These are phyloP conservation scores for Trichoderma endophyticum DNA, from an alignment of 2,329 filamentous ascomycete species.

Conservation along the genomic window DNA sequence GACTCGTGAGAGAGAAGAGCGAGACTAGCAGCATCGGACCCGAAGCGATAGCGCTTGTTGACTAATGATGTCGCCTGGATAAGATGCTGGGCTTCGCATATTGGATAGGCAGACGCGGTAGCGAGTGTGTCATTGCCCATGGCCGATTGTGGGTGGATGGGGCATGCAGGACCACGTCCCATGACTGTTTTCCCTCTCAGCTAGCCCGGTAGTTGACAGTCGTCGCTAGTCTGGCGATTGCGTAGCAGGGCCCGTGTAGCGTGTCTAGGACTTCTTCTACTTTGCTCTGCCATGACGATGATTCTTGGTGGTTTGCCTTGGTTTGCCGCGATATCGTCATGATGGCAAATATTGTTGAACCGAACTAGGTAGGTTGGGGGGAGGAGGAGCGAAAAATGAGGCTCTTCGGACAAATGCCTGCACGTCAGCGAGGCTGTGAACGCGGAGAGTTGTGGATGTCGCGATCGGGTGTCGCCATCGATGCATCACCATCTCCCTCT, in stretches of 20 bases:
- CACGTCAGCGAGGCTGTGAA: slow-evolving; percentile 15
- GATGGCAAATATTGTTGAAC: neutral
- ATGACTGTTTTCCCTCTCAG: slow-evolving; percentile 10
- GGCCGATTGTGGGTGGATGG: neutral
- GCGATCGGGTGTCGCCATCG: slow-evolving; percentile 7
- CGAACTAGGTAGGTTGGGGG: neutral
- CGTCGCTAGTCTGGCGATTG: neutral
- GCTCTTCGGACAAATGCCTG: slow-evolving; percentile 6
- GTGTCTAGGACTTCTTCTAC: slow-evolving; percentile 1
- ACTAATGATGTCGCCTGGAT: neutral
- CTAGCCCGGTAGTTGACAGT: slow-evolving; percentile 2
- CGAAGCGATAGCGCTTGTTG: slow-evolving; percentile 12
- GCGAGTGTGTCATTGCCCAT: slow-evolving; percentile 6
- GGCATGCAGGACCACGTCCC: slow-evolving; percentile 7
- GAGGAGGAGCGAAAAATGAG: neutral
- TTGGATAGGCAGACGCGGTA: slow-evolving; percentile 12
- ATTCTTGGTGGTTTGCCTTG: neutral
- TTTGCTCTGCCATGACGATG: neutral
- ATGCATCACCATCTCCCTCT: neutral
- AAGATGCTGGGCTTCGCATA: neutral
- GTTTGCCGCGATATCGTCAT: slow-evolving; percentile 7
- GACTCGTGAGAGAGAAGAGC: slow-evolving; percentile 13
- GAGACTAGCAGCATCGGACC: neutral
- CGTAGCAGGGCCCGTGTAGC: neutral
- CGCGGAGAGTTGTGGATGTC: neutral